Conservation (phyloP, 2,329 filamentous ascomycete genomes). For the Blastomyces silverae region DNA sequence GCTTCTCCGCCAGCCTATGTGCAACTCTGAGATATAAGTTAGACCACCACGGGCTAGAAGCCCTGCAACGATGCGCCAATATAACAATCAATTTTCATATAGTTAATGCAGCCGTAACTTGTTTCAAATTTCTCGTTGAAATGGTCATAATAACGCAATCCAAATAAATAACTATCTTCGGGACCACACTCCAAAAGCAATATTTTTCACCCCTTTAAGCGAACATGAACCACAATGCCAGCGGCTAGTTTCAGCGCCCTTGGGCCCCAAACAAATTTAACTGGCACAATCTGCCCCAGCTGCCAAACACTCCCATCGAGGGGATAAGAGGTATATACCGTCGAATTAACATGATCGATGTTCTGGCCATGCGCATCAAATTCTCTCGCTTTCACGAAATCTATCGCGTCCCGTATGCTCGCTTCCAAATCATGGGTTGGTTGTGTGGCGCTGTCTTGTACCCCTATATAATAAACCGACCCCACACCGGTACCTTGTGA, state of each 20-base stretch:
- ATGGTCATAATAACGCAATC: neutral
- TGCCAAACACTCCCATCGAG: slow-evolving; percentile 24
- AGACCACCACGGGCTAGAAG: no score
- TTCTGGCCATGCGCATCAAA: neutral
- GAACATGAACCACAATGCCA: slow-evolving; percentile 33
- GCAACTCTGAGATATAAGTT: no score
- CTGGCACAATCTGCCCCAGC: slow-evolving; percentile 38
- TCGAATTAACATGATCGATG: slow-evolving; percentile 25
- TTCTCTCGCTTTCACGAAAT: slow-evolving; percentile 19
- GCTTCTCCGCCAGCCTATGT: no score
- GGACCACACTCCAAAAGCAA: neutral
- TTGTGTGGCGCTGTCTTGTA: slow-evolving; percentile 21
- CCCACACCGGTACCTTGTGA: slow-evolving; percentile 21
- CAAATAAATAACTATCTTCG: neutral
- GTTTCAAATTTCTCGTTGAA: neutral
- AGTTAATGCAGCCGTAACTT: neutral
- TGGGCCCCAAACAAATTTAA: slow-evolving; percentile 37
- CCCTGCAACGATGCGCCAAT: neutral
- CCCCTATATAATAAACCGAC: slow-evolving; percentile 30
- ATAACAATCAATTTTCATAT: no score
- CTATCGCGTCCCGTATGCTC: slow-evolving; percentile 26
- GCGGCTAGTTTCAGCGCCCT: slow-evolving; percentile 32
- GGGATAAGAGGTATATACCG: slow-evolving; percentile 34
- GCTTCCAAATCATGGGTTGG: slow-evolving; percentile 22
- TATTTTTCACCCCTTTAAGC: neutral